Conservation (phyloP, 177 flowering plant genomes). For the Tripterygium wilfordii region DNA sequence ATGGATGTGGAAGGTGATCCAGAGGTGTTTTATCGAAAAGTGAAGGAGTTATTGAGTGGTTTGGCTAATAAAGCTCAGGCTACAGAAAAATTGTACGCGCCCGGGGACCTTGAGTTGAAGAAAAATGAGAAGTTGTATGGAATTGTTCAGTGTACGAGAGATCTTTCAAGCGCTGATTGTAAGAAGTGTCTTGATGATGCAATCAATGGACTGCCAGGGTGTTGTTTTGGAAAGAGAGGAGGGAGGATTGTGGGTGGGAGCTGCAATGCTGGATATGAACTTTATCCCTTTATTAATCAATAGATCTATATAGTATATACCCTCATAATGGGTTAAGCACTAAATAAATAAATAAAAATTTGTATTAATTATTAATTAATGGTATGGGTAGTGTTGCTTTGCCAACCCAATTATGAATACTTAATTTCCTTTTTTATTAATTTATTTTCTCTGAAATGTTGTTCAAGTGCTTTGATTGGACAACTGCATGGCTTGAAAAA, state of each 20-base stretch:
- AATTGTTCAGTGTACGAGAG: constrained; percentile 17
- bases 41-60: constrained; percentile 8
- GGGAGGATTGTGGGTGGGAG: constrained; percentile 17
- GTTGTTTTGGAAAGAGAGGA: constrained; percentile 19
- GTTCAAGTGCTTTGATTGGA: too few species aligned
- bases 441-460: too few species aligned
- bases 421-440: too few species aligned
- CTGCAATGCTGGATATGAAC: constrained; percentile 18
- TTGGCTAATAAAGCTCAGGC: constrained; percentile 4
- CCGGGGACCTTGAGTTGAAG: constrained; percentile 6
- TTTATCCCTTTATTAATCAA: constrained; percentile 18
- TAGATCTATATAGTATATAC: too few species aligned
- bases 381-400: too few species aligned
- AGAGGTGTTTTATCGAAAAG: constrained; percentile 6
- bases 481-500: too few species aligned
- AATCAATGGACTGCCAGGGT: constrained; percentile 16
- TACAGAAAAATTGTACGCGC: constrained; percentile 3
- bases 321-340: too few species aligned
- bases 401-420: too few species aligned
- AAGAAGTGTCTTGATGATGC: constrained; percentile 17
- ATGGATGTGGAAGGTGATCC: constrained; percentile 3
- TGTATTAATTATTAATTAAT: too few species aligned
- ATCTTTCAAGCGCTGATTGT: constrained; percentile 8
- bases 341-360: too few species aligned
- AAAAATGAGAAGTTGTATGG: constrained; percentile 13